Conservation (phyloP, 331 rosid genomes). For the Pyracantha coccinea region DNA sequence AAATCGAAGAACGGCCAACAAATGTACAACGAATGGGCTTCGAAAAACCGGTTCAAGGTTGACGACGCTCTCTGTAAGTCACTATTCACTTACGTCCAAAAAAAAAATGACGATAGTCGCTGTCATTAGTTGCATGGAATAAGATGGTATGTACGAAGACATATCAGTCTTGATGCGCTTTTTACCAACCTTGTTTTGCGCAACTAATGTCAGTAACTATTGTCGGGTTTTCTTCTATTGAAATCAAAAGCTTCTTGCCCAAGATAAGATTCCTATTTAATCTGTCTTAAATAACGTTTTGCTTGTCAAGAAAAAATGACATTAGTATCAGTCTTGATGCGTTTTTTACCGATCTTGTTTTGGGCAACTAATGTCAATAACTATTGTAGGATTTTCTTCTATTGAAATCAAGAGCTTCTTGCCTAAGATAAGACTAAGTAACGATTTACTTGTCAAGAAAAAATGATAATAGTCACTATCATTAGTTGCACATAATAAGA, state of each 20-base stretch:
- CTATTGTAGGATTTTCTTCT: not conserved
- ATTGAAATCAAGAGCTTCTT: not conserved
- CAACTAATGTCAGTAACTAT: no score
- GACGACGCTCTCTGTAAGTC: slow-evolving; percentile 66
- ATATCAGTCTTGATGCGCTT: not conserved
- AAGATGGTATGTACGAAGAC: not conserved
- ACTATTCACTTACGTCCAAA: not conserved
- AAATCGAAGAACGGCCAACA: slow-evolving; percentile 23
- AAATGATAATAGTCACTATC: no score
- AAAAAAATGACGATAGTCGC: not conserved
- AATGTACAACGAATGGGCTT: slow-evolving; percentile 69
- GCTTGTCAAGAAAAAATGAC: no score
- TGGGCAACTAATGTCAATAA: not conserved
- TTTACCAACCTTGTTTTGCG: not conserved
- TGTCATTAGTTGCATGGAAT: not conserved
- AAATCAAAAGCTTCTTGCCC: not conserved
- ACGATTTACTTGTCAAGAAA: no score
- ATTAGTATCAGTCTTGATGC: not conserved
- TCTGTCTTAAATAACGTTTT: not conserved
- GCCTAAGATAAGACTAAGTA: no score
- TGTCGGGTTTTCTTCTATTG: not conserved
- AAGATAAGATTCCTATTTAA: not conserved
- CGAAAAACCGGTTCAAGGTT: slow-evolving; percentile 55
- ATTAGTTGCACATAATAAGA: no score
- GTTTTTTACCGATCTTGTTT: no score